Evolutionary conservation across 495 filamentous ascomycete genomes (phyloP), one percentile per base, ranked within the genome.

Genomic region (Penicillium atrosanguineum): DNA sequence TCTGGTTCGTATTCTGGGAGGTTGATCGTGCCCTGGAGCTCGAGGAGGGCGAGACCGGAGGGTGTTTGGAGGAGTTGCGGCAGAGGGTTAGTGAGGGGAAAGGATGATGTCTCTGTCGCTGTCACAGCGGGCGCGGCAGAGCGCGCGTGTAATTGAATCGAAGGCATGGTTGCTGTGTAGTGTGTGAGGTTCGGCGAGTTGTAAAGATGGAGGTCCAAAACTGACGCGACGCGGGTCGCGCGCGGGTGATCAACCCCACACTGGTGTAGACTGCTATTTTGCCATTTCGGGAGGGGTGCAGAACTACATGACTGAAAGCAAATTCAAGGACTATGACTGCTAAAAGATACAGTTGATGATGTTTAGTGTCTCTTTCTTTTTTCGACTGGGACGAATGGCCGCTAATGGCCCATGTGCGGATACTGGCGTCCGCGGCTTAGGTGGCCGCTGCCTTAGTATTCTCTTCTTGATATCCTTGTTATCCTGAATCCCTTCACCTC

Each of bases 21-120:
- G 65, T 95, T 90, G 73, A 97, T 85, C 11, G 85, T 89, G 38
- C 89, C 91, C 74, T 97, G 92, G 16, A 97, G 81, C 69, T 97
- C 92, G 52, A 97, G 79, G 40, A 97, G 72, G n/a, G 90, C 91
- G 28, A 82, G 75, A 31, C 79, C 79, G 4, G 76, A 72, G 23
- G 92, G 92, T 4, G 91, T 96, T 57, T 90, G 89, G n/a, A 97
- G 83, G 55, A 96, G 75, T 3, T 79, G 69, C 7, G 92, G 92
- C n/a, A 96, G 83, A 1, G 89, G 82, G 67, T 85, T 88, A 68
- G 53, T 44, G 34, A 53, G n/a, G 26, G 57, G 58, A 44, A 50
- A 50, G 42, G 54, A 46, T 28, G 63, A 42, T 34, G 49, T 52
- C 11, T 37, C 53, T 21, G 49, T 46, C 0, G 40, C 29, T 9